A percentile compares a stretch with the other conserved stretches of the same genome.
Conservation (phyloP, 164 flowering plant species). For the Magnolia changhungtana region DNA sequence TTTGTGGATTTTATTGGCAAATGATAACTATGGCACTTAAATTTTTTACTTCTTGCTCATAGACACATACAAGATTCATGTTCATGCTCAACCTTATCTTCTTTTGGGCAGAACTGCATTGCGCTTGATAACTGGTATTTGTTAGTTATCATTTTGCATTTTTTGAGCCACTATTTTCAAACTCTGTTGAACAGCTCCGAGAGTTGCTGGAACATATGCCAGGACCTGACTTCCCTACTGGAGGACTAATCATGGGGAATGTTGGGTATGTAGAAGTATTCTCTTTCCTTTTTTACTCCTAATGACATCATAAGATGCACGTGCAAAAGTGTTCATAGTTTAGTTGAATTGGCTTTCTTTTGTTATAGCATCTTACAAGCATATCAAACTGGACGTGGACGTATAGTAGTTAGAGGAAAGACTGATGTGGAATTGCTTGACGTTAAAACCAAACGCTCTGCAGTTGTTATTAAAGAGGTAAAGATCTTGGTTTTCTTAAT, state of each 20-base stretch:
- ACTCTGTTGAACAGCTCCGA: conserved; percentile 52
- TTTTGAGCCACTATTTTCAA: background rate
- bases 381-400: conserved; percentile 90
- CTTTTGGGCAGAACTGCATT: background rate
- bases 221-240: conserved; percentile 98
- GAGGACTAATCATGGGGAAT: conserved; percentile 91
- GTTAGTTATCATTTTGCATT: background rate
- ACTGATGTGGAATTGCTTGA: conserved; percentile 80
- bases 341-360: conserved; percentile 4
- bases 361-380: conserved; percentile 75
- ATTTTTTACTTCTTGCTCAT: background rate
- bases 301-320: background rate
- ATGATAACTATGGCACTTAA: background rate
- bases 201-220: conserved; percentile 98
- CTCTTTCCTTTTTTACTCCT: background rate
- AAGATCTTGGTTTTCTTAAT: background rate
- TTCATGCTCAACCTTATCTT: background rate
- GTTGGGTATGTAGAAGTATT: conserved; percentile 51
- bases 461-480: conserved; percentile 85
- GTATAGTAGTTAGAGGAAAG: conserved; percentile 82
- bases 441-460: conserved; percentile 65
- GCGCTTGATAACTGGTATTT: background rate
- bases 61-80: background rate
- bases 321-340: background rate
- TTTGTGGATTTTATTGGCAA: background rate